phyloP scores from a whole-genome alignment of 2,329 filamentous ascomycete species.

The Epichloe baconii region DNA sequence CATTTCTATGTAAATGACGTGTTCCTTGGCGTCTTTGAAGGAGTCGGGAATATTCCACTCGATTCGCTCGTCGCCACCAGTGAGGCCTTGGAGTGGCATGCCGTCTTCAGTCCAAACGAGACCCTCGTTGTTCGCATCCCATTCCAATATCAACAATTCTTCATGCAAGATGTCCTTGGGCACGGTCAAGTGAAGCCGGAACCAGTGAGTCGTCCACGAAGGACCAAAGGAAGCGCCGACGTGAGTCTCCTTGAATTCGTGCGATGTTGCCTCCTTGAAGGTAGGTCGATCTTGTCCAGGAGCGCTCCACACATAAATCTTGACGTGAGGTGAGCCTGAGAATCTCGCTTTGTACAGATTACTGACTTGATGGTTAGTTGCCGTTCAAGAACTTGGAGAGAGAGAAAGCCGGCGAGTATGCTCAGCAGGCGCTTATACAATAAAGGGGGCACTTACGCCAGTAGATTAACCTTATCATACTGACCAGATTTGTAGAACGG shows the following conservation, averaged over 20 bases:
- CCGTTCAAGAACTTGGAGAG: neutral
- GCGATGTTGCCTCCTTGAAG: slow-evolving; percentile 69
- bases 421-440: neutral
- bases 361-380: slow-evolving; percentile 9
- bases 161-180: slow-evolving; percentile 61
- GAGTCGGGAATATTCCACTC: slow-evolving; percentile 82
- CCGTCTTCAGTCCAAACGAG: slow-evolving; percentile 85
- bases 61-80: slow-evolving; percentile 72
- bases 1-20: slow-evolving; percentile 93
- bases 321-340: slow-evolving; percentile 62
- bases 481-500: slow-evolving; percentile 72
- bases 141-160: slow-evolving; percentile 83
- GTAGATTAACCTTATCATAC: slow-evolving; percentile 62
- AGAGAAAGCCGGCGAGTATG: neutral
- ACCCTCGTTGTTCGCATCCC: slow-evolving; percentile 93
- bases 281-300: slow-evolving; percentile 67
- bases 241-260: slow-evolving; percentile 60
- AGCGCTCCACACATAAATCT: slow-evolving; percentile 76
- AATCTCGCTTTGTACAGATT: slow-evolving; percentile 26
- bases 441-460: slow-evolving; percentile 38
- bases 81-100: slow-evolving; percentile 81
- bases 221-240: slow-evolving; percentile 78
- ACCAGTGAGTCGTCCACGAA: slow-evolving; percentile 97
- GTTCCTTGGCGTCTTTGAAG: slow-evolving; percentile 74
- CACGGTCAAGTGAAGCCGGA: slow-evolving; percentile 69